A percentile compares a stretch with the other conserved stretches of the same genome.
Conservation (phyloP, 192 early-diverging fungal species). For the Podila verticillata region DNA sequence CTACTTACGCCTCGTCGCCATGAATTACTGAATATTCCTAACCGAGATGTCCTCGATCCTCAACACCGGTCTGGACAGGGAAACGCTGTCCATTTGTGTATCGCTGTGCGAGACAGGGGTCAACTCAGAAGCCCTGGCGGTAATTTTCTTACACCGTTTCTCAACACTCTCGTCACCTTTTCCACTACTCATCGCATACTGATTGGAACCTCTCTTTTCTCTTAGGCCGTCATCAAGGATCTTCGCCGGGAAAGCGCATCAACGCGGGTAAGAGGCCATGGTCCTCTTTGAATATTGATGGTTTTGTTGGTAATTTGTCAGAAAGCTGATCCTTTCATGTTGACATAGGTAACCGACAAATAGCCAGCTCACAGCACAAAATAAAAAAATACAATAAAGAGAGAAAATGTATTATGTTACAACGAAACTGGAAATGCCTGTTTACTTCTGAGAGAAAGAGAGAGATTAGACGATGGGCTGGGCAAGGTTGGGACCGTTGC, state of each 20-base stretch:
- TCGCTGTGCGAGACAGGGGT: constrained; percentile 82
- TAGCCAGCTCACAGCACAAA: too few relatives aligned
- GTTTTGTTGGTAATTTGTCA: too few relatives aligned
- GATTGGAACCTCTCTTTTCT: background rate
- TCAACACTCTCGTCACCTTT: background rate
- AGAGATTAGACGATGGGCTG: constrained; percentile 23
- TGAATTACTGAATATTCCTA: constrained; percentile 48
- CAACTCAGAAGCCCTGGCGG: constrained; percentile 83
- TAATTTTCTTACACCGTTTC: constrained; percentile 5
- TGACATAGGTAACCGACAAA: too few relatives aligned
- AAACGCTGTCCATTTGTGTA: constrained; percentile 77
- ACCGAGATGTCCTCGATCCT: constrained; percentile 79
- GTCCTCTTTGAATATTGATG: too few relatives aligned
- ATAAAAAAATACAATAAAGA: too few relatives aligned
- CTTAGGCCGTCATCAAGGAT: constrained; percentile 58
- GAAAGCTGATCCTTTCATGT: too few relatives aligned
- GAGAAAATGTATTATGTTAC: too few relatives aligned
- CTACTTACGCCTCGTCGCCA: background rate
- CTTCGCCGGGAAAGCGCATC: constrained; percentile 51
- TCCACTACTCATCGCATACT: too few relatives aligned
- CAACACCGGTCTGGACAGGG: constrained; percentile 76
- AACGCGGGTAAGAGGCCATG: constrained; percentile 19
- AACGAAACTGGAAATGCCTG: too few relatives aligned
- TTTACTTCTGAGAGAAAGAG: too few relatives aligned
- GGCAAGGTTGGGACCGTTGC: constrained; percentile 68